A percentile compares a stretch with the other conserved stretches of the same genome.
These are phyloP conservation scores for Nasturtium officinale DNA, from an alignment of 345 rosid genomes.

Conservation along the genomic window DNA sequence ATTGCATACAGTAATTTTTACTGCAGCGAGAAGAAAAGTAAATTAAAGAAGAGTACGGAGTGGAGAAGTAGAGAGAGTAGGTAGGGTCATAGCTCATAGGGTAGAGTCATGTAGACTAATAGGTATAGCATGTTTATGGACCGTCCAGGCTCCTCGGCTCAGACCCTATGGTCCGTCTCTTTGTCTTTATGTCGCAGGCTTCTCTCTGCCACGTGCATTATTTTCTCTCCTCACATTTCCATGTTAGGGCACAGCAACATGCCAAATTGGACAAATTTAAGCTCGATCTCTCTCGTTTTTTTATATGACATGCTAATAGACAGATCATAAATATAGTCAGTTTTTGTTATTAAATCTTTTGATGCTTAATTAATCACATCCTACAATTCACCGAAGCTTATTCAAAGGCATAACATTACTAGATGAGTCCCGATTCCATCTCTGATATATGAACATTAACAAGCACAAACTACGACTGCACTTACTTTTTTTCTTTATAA, in stretches of 20 bases:
- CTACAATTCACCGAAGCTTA: conserved; percentile 15
- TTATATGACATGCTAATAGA: neutral
- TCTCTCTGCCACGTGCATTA: conserved; percentile 41
- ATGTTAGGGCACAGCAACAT: conserved; percentile 42
- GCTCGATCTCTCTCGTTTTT: neutral
- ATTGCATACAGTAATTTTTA: conserved; percentile 23
- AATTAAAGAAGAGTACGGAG: conserved; percentile 43
- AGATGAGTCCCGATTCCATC: conserved; percentile 1
- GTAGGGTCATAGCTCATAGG: conserved; percentile 34
- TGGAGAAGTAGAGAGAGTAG: conserved; percentile 38
- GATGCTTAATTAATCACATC: conserved; percentile 8
- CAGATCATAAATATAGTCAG: neutral
- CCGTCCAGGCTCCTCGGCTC: conserved; percentile 48
- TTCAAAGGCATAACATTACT: neutral
- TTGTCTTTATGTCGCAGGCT: conserved; percentile 46
- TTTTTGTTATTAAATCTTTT: neutral
- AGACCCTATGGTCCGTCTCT: conserved; percentile 47
- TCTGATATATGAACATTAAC: conserved; percentile 7
- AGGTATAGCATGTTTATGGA: conserved; percentile 47
- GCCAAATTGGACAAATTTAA: conserved; percentile 23
- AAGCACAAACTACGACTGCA: neutral
- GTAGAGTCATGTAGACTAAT: conserved; percentile 35
- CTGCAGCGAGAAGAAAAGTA: conserved; percentile 41
- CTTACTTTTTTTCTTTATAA: neutral
- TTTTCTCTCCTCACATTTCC: conserved; percentile 33